Base-by-base conservation (phyloP, 305 asterid genomes). In the Ilex paraguariensis region DNA sequence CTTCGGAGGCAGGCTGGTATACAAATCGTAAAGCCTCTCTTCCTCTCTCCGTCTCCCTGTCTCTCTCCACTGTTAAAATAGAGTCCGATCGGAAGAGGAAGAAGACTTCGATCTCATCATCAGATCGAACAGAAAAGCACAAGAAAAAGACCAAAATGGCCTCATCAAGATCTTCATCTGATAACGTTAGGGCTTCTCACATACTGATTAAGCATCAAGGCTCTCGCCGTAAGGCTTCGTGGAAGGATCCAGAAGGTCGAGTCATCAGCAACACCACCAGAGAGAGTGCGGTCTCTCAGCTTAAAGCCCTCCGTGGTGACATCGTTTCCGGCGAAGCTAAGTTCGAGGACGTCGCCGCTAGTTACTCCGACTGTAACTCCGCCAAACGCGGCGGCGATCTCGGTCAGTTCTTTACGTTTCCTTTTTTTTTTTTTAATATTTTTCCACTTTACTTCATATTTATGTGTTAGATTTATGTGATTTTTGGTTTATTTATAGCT, bases 311-410 rank as follows among this genome's bases (percentile, higher is more conserved):
- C 63, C 96, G 96, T 46, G 64, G 68, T 7, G 84, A 79, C 60
- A 79, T 88, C 76, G 73, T 84, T 17, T 65, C 89, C 17, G 97
- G 87, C 10, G 79, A 76, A n/a, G 84, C 82, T 56, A 78, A 82
- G 56, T 91, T 91, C 70, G 60, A 81, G 57, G 93, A 84, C 48
- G 69, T 91, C 57, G 97, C 97, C 46, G 40, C 81, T 16, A 59
- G 68, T 46, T 70, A 73, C 81, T 91, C 97, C 6, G 91, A 91
- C 73, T 91, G 98, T 75, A 83, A 67, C 84, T 91, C 97, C 70
- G 95, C 95, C 70, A 91, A 88, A 76, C 95, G 97, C 65, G 91
- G 95, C 66, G 97, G 98, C 31, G 95, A 91, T 83, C 87, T 91
- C 55, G 98, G 98, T 91, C 52, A 15, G 83, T 60, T 31, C 9